Evolutionary conservation across 2,329 filamentous ascomycete genomes (phyloP), one percentile per base, ranked within the genome.

Genomic region (Mycosphaerella sp.): DNA sequence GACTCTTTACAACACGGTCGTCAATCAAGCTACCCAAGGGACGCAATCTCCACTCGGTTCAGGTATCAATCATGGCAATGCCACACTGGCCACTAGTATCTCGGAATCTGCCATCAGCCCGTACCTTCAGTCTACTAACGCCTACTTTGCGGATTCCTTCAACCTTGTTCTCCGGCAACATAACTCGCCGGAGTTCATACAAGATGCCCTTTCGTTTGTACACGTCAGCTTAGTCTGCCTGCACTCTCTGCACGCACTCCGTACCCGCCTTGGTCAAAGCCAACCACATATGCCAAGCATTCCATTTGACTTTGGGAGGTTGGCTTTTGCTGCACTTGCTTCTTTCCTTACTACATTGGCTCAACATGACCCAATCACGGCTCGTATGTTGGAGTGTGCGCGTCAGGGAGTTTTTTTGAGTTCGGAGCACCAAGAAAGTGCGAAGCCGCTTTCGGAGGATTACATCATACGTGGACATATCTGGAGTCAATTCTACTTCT

Each of bases 371-470:
- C 60, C 59, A 4, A 53, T 66, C 30, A 52, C 56, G 62, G 76
- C 66, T 64, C 56, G 56, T 53, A 34, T 66, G 58, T 56, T 71
- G 71, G 55, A 70, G 18, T 59, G 50, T 28, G 62, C 60, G 8
- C 52, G 52, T 6, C 61, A 52, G 50, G 64, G 35, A 51, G 72
- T 21, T 68, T 80, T 53, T 68, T 56, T 66, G 70, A 28, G 70
- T 62, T 27, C 65, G 62, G 71, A 2, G 72, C 71, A 1, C 71
- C 72, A 27, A 67, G 50, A 47, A 1, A 64, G 73, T 0, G 73
- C 73, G 1, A 71, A 75, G 0, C 84, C 85, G 0, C 64, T 89
- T 0, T 82, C 84, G 0, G 86, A 89, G 43, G 86, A 89, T 54
- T 87, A 80, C 57, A 74, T 79, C 0, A 75, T 87, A 49, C 74